Conservation (phyloP, 2,329 filamentous ascomycete genomes). For the Scedosporium dehoogii region DNA sequence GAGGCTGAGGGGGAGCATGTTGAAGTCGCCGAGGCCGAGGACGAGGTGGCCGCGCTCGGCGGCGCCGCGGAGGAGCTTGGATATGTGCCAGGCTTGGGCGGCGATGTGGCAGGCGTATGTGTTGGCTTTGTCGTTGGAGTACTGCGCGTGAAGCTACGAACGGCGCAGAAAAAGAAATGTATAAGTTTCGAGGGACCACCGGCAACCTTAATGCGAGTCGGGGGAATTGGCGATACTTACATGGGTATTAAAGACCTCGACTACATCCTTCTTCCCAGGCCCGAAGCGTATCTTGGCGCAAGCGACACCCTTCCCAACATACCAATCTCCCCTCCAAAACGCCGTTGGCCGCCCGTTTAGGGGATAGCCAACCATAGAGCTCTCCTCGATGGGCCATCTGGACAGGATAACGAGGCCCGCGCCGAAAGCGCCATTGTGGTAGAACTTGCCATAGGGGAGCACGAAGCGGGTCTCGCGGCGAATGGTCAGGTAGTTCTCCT, state of each 20-base stretch:
- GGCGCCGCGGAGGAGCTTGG: constrained; percentile 77
- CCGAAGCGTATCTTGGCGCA: constrained; percentile 70
- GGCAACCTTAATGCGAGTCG: neutral
- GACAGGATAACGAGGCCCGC: constrained; percentile 83
- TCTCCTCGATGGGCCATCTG: constrained; percentile 86
- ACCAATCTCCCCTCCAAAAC: constrained; percentile 94
- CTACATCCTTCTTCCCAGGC: constrained; percentile 49
- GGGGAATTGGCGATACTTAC: constrained; percentile 28
- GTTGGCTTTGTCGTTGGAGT: constrained; percentile 69
- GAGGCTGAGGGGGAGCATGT: constrained; percentile 84
- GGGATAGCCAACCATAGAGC: constrained; percentile 76
- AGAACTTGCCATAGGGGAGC: constrained; percentile 88
- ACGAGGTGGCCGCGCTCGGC: constrained; percentile 73
- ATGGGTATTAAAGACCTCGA: constrained; percentile 92
- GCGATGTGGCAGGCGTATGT: constrained; percentile 85
- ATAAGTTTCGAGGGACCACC: too few species aligned
- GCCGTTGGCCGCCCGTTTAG: constrained; percentile 88
- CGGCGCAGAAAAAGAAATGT: neutral
- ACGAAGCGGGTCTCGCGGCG: constrained; percentile 61
- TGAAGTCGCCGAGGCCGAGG: constrained; percentile 86
- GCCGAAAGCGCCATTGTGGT: constrained; percentile 80
- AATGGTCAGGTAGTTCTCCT: constrained; percentile 72
- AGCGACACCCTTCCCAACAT: constrained; percentile 87
- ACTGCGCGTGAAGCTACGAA: constrained; percentile 64
- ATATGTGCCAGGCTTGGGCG: constrained; percentile 89